Base-by-base conservation (phyloP, 305 asterid species). In the Solanum hybrid region DNA sequence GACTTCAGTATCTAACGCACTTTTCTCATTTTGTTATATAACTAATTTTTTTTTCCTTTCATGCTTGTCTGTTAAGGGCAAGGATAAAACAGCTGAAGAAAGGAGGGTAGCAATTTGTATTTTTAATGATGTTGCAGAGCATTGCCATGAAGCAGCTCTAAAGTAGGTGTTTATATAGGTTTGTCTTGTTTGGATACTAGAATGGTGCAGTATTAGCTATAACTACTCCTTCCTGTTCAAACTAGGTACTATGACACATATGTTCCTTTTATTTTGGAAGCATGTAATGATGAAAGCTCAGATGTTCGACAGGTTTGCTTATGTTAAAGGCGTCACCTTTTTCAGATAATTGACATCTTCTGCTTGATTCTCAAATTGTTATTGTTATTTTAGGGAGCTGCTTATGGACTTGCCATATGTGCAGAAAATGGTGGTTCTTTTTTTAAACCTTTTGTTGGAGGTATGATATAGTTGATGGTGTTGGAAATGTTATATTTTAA, bases 41-140 rank as follows among this genome's bases (percentile, higher is more conserved):
- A 8, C 78, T 69, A 14, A 73, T 1, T 7, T 19, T 19, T 64
- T 84, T 34, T 27, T 29, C 35, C 45, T 29, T 73, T 73, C n/a
- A 73, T 73, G 36, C n/a, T 73, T 13, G 10, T 29, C 37, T 73
- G 37, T 51, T 1, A 81, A 96, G 99, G 98, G 98, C 29, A 96
- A 96, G 94, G 99, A 96, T 90, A 96, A 94, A 93, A 93, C 99
- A 90, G 93, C 96, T 81, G 99, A 95, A 90, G 99, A 97, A 92
- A 95, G 99, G 95, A 95, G 98, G 89, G 94, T 95, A 79, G 98
- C 98, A 8, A 95, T 96, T 91, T 95, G 97, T 92, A 97, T 96
- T 85, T 97, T 97, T 93, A 98, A 96, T 94, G 98, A 97, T 89
- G 95, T 97, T 51, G 99, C 98, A 19, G 99, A 97, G 91, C 98